phyloP scores from a whole-genome alignment of 495 filamentous ascomycete genomes.

The Gamarada debralockiae region DNA sequence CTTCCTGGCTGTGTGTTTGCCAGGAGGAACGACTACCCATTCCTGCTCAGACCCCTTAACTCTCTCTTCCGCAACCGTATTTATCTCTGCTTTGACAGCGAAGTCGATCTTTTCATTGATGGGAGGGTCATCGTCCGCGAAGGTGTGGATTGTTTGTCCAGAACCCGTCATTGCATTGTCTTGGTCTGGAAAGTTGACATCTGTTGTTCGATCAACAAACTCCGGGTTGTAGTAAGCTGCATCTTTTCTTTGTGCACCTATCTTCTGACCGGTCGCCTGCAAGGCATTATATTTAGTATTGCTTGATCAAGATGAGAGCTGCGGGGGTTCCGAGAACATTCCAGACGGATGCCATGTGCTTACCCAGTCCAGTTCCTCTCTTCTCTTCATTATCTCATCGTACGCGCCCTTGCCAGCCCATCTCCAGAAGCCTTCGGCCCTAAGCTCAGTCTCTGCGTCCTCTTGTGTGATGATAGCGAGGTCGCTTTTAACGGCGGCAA shows the following conservation, averaged over 20 bases:
- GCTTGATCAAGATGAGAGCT: too few relatives aligned
- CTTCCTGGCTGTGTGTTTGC: not conserved
- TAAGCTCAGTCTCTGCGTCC: slow-evolving; percentile 13
- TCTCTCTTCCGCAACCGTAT: not conserved
- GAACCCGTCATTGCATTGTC: too few relatives aligned
- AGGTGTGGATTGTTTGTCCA: too few relatives aligned
- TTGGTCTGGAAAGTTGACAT: too few relatives aligned
- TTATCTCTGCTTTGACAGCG: too few relatives aligned
- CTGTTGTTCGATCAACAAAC: too few relatives aligned
- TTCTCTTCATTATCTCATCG: slow-evolving; percentile 9
- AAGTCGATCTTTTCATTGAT: too few relatives aligned
- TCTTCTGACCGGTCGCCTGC: too few relatives aligned
- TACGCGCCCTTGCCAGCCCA: slow-evolving; percentile 21
- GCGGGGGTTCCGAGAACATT: too few relatives aligned
- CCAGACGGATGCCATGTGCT: slow-evolving; percentile 17
- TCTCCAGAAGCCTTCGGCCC: slow-evolving; percentile 22
- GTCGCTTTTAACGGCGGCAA: slow-evolving; percentile 20
- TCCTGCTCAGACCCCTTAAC: not conserved
- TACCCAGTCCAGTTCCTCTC: slow-evolving; percentile 23
- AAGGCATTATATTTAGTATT: not conserved
- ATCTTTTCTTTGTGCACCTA: too few relatives aligned
- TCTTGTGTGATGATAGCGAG: slow-evolving; percentile 19
- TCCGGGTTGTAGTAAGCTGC: too few relatives aligned
- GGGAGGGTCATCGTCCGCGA: too few relatives aligned
- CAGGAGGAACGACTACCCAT: not conserved